Conservation (phyloP, 176 grass and related monocot genomes). For the Triticum dicoccoides region DNA sequence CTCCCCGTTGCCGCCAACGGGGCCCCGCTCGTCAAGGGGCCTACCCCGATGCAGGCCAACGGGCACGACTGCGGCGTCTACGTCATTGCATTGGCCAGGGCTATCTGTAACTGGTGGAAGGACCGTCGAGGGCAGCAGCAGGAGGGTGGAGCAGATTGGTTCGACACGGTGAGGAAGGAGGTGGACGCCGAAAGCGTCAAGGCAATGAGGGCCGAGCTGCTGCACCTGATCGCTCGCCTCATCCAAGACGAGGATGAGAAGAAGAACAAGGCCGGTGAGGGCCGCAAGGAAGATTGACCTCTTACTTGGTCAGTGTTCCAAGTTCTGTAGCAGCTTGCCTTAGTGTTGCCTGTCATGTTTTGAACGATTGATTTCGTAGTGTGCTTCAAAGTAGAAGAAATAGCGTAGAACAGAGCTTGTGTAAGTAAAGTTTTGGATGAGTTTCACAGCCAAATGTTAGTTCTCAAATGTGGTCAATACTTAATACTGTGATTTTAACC, state of each 20-base stretch:
- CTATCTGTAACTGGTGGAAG: constrained; percentile 59
- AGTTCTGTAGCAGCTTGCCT: not conserved
- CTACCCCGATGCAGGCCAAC: constrained; percentile 66
- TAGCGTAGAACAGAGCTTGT: not conserved
- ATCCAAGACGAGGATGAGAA: constrained; percentile 30
- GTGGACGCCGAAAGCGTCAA: constrained; percentile 43
- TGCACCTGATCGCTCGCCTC: constrained; percentile 53
- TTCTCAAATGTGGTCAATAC: not conserved
- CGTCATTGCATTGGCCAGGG: constrained; percentile 60
- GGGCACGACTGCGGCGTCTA: constrained; percentile 78
- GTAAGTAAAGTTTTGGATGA: constrained; percentile 1
- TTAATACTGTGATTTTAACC: not conserved
- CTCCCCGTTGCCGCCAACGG: not conserved
- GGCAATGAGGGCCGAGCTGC: constrained; percentile 52
- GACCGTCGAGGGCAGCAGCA: not conserved
- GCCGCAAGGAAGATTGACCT: not conserved
- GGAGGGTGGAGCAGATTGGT: constrained; percentile 40
- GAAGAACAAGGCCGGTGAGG: not conserved
- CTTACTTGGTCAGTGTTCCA: constrained; percentile 3
- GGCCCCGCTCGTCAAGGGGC: constrained; percentile 51
- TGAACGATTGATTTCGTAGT: not conserved
- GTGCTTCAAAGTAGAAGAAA: not conserved
- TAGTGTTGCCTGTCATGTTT: not conserved
- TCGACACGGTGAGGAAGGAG: constrained; percentile 44
- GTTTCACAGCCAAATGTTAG: not conserved